Evolutionary conservation across 495 filamentous ascomycete species (phyloP).

Genomic region (Hyaloscypha bicolor): DNA sequence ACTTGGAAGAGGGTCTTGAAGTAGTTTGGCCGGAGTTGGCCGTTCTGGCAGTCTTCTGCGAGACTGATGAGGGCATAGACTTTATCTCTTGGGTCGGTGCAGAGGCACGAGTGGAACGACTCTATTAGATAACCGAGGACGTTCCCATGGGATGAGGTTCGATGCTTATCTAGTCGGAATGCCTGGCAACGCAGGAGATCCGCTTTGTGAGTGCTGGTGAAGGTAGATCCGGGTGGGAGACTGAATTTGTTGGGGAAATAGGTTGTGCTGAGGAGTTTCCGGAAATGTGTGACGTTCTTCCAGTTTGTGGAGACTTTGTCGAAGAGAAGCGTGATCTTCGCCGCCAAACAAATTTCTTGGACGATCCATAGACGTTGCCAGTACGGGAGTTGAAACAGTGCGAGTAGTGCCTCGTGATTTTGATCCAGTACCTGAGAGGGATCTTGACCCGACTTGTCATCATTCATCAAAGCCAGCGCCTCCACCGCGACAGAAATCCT

Average conservation of each 20-base stretch:
- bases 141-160: neutral
- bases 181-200: neutral
- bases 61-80: neutral
- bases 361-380: constrained; percentile 1
- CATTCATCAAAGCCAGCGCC: neutral
- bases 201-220: neutral
- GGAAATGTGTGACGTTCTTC: neutral
- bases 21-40: neutral
- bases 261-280: neutral
- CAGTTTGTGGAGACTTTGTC: neutral
- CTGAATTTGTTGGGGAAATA: neutral
- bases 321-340: constrained; percentile 3
- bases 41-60: neutral
- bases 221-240: neutral
- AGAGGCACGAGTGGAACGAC: neutral
- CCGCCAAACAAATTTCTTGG: neutral
- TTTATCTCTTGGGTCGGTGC: constrained; percentile 1
- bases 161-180: neutral
- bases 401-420: neutral
- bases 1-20: neutral
- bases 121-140: neutral
- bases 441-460: neutral
- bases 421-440: neutral
- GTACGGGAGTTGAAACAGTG: neutral
- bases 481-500: neutral